Evolutionary conservation across 1,139 yeast species (phyloP).

Genomic region (Sugiyamaella novakii): DNA sequence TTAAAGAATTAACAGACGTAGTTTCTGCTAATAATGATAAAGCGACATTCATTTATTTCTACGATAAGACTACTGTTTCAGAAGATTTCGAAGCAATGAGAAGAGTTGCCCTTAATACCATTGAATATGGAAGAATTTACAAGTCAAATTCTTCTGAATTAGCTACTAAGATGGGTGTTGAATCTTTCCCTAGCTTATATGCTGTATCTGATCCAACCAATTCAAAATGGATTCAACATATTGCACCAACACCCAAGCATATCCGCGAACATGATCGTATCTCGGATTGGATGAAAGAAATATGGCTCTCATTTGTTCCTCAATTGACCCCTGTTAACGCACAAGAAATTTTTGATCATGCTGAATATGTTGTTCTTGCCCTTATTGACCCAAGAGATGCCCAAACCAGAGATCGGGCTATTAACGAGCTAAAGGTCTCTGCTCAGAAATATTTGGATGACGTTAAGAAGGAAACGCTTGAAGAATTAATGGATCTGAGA

Average conservation of each 20-base stretch:
- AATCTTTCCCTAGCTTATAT: constrained; percentile 40
- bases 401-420: constrained; percentile 33
- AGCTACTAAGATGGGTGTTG: constrained; percentile 36
- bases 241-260: constrained; percentile 40
- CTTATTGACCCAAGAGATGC: constrained; percentile 40
- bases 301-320: constrained; percentile 44
- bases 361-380: constrained; percentile 40
- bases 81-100: constrained; percentile 47
- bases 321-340: constrained; percentile 43
- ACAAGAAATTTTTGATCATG: constrained; percentile 37
- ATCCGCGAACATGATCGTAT: constrained; percentile 39
- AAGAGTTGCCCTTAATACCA: constrained; percentile 39
- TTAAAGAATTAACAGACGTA: constrained; percentile 29
- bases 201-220: constrained; percentile 39
- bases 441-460: constrained; percentile 37
- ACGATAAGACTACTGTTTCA: constrained; percentile 42
- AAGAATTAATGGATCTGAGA: constrained; percentile 37
- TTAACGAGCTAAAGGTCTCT: constrained; percentile 38
- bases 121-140: constrained; percentile 42
- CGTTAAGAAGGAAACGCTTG: constrained; percentile 33
- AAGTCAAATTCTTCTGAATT: constrained; percentile 39
- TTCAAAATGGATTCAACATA: constrained; percentile 33
- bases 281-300: constrained; percentile 39
- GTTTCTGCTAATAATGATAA: constrained; percentile 18
- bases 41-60: constrained; percentile 43